Evolutionary conservation across 805 yeast genomes (phyloP).

Genomic region (Cyberlindnera lachancei): DNA sequence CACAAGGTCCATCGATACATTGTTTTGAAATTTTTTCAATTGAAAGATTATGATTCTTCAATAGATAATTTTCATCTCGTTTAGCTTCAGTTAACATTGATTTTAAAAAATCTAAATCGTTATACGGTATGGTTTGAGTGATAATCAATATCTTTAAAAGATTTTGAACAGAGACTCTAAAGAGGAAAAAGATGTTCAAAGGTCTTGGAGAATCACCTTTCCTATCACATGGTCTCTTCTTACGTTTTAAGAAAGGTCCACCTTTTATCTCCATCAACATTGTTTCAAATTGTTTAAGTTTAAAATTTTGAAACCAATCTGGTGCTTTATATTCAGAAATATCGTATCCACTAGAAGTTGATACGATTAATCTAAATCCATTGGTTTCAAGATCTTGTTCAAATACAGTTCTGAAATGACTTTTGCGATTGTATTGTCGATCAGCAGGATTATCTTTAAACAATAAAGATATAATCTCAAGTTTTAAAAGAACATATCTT

Average conservation of each 20-base stretch:
- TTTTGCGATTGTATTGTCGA: too few species aligned
- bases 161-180: not conserved
- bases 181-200: not conserved
- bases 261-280: not conserved
- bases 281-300: not conserved
- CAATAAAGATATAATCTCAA: too few species aligned
- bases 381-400: not conserved
- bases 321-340: not conserved
- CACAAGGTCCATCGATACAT: not conserved
- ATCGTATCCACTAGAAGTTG: not conserved
- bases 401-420: not conserved
- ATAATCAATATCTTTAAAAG: not conserved
- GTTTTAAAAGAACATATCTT: too few species aligned
- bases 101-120: too few species aligned
- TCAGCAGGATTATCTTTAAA: too few species aligned
- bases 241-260: not conserved
- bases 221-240: not conserved
- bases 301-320: not conserved
- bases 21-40: too few species aligned
- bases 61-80: too few species aligned
- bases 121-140: not conserved
- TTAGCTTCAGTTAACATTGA: too few species aligned
- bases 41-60: too few species aligned
- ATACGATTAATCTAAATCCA: not conserved
- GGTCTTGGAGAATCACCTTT: not conserved